Evolutionary conservation across 2,329 filamentous ascomycete genomes (phyloP), one percentile per base, ranked within the genome.

Genomic region (Lachnellula willkommii): DNA sequence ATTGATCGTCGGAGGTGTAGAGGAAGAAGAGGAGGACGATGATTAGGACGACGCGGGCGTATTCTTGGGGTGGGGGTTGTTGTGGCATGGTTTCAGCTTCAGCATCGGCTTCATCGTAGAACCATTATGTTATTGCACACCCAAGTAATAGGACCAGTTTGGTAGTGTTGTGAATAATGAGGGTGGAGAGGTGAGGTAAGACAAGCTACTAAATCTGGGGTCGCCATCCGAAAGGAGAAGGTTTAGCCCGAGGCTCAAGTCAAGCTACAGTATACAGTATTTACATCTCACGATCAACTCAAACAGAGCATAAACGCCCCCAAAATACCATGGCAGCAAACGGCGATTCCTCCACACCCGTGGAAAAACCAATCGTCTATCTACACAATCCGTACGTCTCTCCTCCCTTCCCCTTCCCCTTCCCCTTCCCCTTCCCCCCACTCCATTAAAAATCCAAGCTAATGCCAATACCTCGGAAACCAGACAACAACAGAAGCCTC

Each of bases 1-100:
- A 59, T 52, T 63, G 59, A 22, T 66, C 64, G 14, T 65, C 63
- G 47, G 65, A 65, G 35, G 63, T 61, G 55, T 64, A 66, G 28
- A 69, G 57, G 55, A 66, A 69, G 63, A 69, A 66, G 42, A 70
- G 63, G 43, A 69, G 60, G 52, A 69, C 50, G 54, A 68, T 57
- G 46, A 69, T 61, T 37, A 69, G 52, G 47, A 68, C 43, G 15
- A 69, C 50, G n/a, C 63, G 58, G 24, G 64, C 63, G 50, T 63
- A 61, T 54, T 68, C 66, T 50, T 63, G 60, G 26, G 61, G 65
- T 47, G 63, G 65, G 22, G 61, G 62, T 54, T 62, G 58, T 20
- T 61, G 45, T 48, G 65, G 64, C 65, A 68, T 66, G 40, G 42
- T 64, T 52, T 53, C 28, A 32, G 28, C n/a, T 40, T 56, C 36